A percentile compares a stretch with the other conserved stretches of the same genome.
Conservation (phyloP, 495 filamentous ascomycete genomes). For the Xylaria curta region DNA sequence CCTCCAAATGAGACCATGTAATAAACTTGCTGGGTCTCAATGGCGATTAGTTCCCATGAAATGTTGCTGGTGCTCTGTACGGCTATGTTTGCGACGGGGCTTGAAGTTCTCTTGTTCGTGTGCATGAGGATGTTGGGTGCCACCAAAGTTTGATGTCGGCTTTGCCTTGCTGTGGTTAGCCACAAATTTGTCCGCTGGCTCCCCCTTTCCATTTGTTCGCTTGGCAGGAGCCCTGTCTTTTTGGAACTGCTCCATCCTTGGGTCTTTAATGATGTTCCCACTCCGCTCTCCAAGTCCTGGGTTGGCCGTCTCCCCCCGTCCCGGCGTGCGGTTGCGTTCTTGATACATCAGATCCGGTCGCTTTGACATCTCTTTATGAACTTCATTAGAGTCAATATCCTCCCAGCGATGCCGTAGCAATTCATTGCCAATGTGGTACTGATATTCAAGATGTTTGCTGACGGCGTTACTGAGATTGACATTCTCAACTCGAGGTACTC, state of each 20-base stretch:
- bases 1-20: not conserved
- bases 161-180: slow-evolving; percentile 10
- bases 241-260: not conserved
- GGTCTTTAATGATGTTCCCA: slow-evolving; percentile 11
- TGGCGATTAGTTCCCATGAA: slow-evolving; percentile 5
- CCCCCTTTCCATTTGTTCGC: slow-evolving; percentile 11
- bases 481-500: slow-evolving; percentile 63
- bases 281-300: not conserved
- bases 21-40: not conserved
- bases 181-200: not conserved
- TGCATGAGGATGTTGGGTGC: not conserved
- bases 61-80: slow-evolving; percentile 20
- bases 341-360: slow-evolving; percentile 31
- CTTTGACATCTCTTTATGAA: slow-evolving; percentile 48
- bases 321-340: slow-evolving; percentile 38
- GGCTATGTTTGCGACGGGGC: slow-evolving; percentile 12
- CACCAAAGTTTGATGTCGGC: slow-evolving; percentile 2
- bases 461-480: slow-evolving; percentile 61
- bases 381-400: slow-evolving; percentile 55
- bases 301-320: slow-evolving; percentile 22
- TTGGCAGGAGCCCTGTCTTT: slow-evolving; percentile 10
- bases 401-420: slow-evolving; percentile 62
- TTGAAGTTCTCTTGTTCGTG: slow-evolving; percentile 19
- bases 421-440: slow-evolving; percentile 59
- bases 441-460: slow-evolving; percentile 61